Evolutionary conservation across 179 eudicot genomes (phyloP).

Genomic region (Carnegiea gigantea): DNA sequence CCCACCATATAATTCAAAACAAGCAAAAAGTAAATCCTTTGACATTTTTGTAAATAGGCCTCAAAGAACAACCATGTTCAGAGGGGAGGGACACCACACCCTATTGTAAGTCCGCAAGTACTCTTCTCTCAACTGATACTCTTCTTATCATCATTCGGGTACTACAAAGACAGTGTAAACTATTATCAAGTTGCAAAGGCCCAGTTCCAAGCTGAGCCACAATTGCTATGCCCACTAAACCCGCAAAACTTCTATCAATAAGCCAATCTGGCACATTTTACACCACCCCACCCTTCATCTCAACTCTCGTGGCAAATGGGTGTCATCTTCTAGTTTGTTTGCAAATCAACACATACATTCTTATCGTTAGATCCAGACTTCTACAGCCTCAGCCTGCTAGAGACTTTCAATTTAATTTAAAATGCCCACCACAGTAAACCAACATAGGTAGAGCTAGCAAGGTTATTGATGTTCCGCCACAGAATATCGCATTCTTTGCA

Average conservation of each 20-base stretch:
- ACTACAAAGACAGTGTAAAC: not conserved
- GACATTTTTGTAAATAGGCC: not conserved
- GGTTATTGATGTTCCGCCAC: not conserved
- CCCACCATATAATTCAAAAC: not conserved
- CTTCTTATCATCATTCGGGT: not conserved
- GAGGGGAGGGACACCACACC: not conserved
- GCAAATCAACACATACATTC: not conserved
- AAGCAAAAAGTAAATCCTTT: too few relatives aligned
- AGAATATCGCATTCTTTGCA: not conserved
- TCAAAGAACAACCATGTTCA: not conserved
- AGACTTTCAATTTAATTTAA: constrained; percentile 4
- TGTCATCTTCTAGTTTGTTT: not conserved
- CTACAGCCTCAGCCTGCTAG: not conserved
- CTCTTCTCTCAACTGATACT: not conserved
- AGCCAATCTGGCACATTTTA: not conserved
- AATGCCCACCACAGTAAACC: not conserved
- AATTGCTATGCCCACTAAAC: not conserved
- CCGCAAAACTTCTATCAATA: not conserved
- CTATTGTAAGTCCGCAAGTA: not conserved
- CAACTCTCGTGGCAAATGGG: not conserved
- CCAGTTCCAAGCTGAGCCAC: not conserved
- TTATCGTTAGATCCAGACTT: not conserved
- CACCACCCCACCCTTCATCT: not conserved
- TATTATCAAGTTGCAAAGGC: constrained; percentile 8
- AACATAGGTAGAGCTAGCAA: not conserved